Conservation (phyloP, 73 alveolate species). For the Stentor coeruleus region DNA sequence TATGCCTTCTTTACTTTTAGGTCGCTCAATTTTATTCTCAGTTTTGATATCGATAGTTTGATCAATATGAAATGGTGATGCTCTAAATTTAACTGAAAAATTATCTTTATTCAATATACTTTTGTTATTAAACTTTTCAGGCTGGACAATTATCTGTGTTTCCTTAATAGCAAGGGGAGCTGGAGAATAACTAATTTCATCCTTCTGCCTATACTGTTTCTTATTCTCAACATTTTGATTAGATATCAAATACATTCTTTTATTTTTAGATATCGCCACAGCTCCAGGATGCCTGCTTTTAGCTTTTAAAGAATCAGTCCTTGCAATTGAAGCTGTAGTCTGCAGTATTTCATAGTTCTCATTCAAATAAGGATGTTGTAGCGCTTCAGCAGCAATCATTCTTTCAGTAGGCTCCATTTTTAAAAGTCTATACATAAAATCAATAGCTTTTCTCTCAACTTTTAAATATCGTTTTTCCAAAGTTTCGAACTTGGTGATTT, state of each 20-base stretch:
- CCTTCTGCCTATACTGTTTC: neutral
- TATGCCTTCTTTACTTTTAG: slow-evolving; percentile 13
- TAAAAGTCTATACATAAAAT: slow-evolving; percentile 33
- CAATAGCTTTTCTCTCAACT: neutral
- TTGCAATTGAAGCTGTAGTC: neutral
- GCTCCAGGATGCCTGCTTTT: neutral
- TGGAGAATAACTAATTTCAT: neutral
- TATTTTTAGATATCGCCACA: neutral
- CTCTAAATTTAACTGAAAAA: neutral
- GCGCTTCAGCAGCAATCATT: slow-evolving; percentile 73
- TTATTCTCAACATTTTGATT: neutral
- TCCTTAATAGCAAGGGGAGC: neutral
- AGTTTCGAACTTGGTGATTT: slow-evolving; percentile 21
- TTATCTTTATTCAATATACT: slow-evolving; percentile 34
- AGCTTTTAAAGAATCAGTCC: neutral
- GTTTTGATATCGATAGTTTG: neutral
- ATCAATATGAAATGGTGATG: slow-evolving; percentile 7
- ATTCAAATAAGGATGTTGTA: slow-evolving; percentile 84
- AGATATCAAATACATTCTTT: neutral
- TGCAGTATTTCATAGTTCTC: slow-evolving; percentile 31
- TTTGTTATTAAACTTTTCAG: neutral
- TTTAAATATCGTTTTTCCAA: slow-evolving; percentile 24
- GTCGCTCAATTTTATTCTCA: neutral
- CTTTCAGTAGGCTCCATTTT: slow-evolving; percentile 85
- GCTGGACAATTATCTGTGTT: neutral